A percentile compares a stretch with the other conserved stretches of the same genome.
These are phyloP conservation scores for Crucibulum laeve DNA, from an alignment of 768 basidiomycete species.

Conservation along the genomic window DNA sequence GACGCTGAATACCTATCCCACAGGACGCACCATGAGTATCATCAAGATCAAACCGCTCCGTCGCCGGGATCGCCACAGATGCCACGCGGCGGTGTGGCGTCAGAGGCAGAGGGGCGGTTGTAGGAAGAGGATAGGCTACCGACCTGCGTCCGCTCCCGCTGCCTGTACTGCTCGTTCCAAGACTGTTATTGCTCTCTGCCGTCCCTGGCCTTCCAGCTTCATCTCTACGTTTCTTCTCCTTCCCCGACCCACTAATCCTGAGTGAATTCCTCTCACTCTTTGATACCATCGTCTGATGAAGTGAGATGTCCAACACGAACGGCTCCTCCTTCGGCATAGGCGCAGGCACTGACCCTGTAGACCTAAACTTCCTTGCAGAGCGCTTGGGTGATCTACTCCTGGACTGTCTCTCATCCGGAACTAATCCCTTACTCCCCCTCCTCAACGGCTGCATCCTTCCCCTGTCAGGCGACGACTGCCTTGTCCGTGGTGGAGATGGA, in stretches of 20 bases:
- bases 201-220: not conserved
- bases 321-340: slow-evolving; percentile 5
- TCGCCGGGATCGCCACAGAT: no score
- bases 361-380: not conserved
- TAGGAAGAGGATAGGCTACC: not conserved
- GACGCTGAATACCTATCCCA: not conserved
- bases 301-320: slow-evolving; percentile 14
- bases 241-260: slow-evolving; percentile 9
- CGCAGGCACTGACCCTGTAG: not conserved
- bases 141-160: not conserved
- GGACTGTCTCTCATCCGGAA: not conserved
- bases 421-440: not conserved
- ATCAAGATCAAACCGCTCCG: no score
- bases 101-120: no score
- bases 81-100: no score
- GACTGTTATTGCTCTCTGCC: no score
- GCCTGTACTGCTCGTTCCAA: no score
- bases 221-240: slow-evolving; percentile 10
- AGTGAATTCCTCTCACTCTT: slow-evolving; percentile 7
- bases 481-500: no score
- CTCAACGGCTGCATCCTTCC: not conserved
- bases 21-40: not conserved
- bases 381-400: not conserved
- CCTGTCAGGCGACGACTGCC: no score
- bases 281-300: slow-evolving; percentile 4